Evolutionary conservation across 306 rosid species (phyloP).

Genomic region (Trichosanthes cucumerina): DNA sequence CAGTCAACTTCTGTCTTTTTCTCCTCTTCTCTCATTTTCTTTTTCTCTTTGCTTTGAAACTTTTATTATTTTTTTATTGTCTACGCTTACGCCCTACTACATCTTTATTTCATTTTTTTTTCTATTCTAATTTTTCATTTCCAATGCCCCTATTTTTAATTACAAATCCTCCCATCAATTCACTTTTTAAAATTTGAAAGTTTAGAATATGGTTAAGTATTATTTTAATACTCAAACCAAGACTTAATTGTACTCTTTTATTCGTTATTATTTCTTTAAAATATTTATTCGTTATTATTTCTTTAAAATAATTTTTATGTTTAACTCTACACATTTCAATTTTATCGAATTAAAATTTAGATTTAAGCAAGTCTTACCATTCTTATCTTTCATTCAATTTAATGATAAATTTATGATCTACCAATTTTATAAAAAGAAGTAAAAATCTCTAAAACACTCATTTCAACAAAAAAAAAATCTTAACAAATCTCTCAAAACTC

Average conservation of each 20-base stretch:
- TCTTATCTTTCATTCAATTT: too few species aligned
- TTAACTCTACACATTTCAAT: too few species aligned
- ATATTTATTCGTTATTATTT: too few species aligned
- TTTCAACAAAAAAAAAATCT: too few species aligned
- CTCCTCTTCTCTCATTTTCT: constrained; percentile 22
- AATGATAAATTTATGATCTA: background rate
- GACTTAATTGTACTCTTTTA: background rate
- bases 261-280: too few species aligned
- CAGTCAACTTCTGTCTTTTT: constrained; percentile 52
- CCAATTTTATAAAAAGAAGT: background rate
- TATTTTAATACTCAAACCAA: background rate
- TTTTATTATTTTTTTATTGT: background rate
- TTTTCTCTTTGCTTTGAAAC: constrained; percentile 23
- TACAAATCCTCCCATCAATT: background rate
- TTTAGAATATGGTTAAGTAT: background rate
- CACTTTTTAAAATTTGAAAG: background rate
- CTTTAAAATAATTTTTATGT: too few species aligned
- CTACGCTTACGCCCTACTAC: constrained; percentile 13
- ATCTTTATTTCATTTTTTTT: background rate
- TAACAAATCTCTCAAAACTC: too few species aligned
- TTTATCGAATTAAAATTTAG: too few species aligned
- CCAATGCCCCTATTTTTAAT: background rate
- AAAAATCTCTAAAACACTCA: too few species aligned
- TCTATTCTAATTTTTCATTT: background rate
- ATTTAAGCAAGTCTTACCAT: too few species aligned